Base-by-base conservation (phyloP, 176 grass and related monocot genomes). In the Avena insularis region DNA sequence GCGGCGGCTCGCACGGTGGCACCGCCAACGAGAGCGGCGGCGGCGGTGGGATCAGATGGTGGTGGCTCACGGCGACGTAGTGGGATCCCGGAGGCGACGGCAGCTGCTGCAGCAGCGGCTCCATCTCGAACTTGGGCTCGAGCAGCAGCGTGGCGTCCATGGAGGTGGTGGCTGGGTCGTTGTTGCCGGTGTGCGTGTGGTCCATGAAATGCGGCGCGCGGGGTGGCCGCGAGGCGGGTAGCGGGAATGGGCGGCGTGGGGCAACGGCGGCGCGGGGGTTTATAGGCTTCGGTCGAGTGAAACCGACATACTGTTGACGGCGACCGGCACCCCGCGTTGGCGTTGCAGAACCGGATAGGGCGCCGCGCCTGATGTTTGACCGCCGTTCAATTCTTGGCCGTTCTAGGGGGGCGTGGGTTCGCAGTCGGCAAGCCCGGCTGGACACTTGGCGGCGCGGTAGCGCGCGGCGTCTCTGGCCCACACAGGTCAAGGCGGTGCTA, bases 221-320 rank as follows among this genome's bases (percentile, higher is more conserved):
- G 17, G 40, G 70, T 19, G 62, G 75, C 50, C 0, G 57, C 13
- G 19, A 3, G 27, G 27, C 12, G 8, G 20, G 20, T 17, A 57
- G 64, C 11, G 12, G 23, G 69, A 2, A 71, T 67, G 75, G 78
- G 67, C 67, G 87, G 59, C 2, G 86, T 9, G 71, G 40, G 40
- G 64, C 27, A 27, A 5, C 47, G 72, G 74, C 60, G 70, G 64
- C 9, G 81, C 4, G 53, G 20, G 38, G 1, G 87, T 88, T 93
- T 93, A 93, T 93, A 93, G 88, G 84, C 75, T 93, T 87, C 77
- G 88, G 88, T 77, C 15, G 15, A 11, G 77, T 72, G 69, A 51
- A 87, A 85, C 91, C 91, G 91, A 76, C 91, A 50, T 90, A 92
- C 77, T 87, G 87, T 71, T 77, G 68, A 62, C 59, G 74, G 73